Conservation (phyloP, 2,329 filamentous ascomycete species). For the Ciborinia camelliae region DNA sequence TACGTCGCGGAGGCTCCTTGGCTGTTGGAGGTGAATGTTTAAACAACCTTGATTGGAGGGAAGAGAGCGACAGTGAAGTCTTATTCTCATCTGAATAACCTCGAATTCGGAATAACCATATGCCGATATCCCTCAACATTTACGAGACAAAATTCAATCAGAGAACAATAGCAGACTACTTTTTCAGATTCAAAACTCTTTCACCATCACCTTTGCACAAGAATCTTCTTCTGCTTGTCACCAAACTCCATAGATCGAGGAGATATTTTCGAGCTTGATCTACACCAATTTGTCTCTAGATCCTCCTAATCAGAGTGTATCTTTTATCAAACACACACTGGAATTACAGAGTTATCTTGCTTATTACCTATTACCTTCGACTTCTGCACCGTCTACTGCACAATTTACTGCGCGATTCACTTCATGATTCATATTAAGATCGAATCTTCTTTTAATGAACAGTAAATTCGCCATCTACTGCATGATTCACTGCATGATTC, state of each 20-base stretch:
- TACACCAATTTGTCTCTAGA: background rate
- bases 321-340: background rate
- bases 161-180: background rate
- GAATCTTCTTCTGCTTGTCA: background rate
- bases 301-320: background rate
- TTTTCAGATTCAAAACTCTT: background rate
- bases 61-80: conserved; percentile 12
- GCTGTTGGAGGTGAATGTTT: background rate
- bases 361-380: too few relatives aligned
- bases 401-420: background rate
- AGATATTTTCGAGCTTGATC: background rate
- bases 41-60: too few relatives aligned
- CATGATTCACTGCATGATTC: background rate
- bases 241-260: background rate
- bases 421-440: background rate
- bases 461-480: background rate
- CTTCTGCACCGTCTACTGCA: background rate
- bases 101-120: conserved; percentile 3
- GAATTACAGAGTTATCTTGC: background rate
- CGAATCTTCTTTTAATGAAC: background rate
- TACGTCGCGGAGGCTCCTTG: background rate
- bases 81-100: conserved; percentile 1
- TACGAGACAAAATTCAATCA: background rate
- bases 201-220: background rate
- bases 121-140: background rate